Evolutionary conservation across 225 moss, liverwort and hornwort species (phyloP), one percentile per base, ranked within the genome.

Genomic region (Sphagnum tenellum): DNA sequence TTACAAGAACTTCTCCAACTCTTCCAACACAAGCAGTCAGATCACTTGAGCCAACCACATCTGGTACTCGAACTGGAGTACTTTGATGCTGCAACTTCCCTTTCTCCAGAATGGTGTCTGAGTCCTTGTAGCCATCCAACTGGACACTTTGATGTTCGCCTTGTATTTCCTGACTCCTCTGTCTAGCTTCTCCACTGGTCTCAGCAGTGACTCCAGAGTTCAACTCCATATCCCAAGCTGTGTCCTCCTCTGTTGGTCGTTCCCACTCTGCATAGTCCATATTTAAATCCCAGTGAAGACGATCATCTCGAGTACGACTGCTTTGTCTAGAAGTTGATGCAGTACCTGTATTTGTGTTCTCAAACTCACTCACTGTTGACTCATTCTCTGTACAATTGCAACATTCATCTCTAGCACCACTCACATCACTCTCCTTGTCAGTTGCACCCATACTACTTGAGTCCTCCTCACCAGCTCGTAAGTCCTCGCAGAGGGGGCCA

Each of bases 201-300:
- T 66, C 71, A 62, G 64, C 44, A 47, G 62, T 10, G 12, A 44
- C 71, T 64, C 61, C 49, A n/a, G 58, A 49, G 48, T 73, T 69
- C 70, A 75, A 68, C 56, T 62, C 62, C 64, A 51, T 12, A 48
- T 66, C 66, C 47, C 56, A 52, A 65, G 66, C 71, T 56, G 46
- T 66, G 50, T 80, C 70, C 58, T 83, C 80, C 69, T 68, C 77
- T 80, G 86, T 59, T 14, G 93, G 89, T 69, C 93, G 84, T 68
- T 86, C 93, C 98, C 98, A 98, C 68, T 98, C 90, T 75, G 90
- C 98, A 93, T 93, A 90, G 69, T 98, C 98, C 98, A 98, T 98
- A 56, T 98, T 98, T 80, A 98, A 73, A 78, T 98, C 98, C 98
- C 98, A 98, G 69, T 98, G 98, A 50, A 93, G 76, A 63, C 96